phyloP scores from a whole-genome alignment of 2,329 filamentous ascomycete species.

The Rutstroemia sp. region DNA sequence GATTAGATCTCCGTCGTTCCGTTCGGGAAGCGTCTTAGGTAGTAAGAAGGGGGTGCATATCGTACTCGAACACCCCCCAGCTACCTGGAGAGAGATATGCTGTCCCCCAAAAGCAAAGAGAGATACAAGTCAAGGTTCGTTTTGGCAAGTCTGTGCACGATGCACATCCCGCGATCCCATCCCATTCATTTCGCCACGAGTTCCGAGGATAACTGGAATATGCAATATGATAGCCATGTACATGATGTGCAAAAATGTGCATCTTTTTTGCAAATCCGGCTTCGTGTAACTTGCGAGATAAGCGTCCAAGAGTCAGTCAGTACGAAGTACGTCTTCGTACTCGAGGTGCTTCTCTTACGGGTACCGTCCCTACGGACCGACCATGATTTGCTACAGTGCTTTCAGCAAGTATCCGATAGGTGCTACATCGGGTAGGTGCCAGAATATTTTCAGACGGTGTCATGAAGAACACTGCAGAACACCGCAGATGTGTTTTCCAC shows the following conservation, averaged over 20 bases:
- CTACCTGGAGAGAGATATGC: background rate
- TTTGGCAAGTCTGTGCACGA: constrained; percentile 2
- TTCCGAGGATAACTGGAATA: constrained; percentile 4
- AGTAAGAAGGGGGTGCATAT: background rate
- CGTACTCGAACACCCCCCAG: background rate
- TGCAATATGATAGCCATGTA: background rate
- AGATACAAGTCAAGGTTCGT: background rate
- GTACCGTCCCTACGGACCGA: constrained; percentile 11
- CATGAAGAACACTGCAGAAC: background rate
- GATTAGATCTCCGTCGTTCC: constrained; percentile 1
- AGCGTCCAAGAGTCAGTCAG: background rate
- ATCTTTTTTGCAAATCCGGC: background rate
- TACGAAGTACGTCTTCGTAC: background rate
- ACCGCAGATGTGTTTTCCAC: background rate
- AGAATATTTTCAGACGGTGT: background rate
- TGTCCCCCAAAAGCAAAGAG: background rate
- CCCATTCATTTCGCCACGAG: background rate
- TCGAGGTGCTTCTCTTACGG: background rate
- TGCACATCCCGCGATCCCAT: background rate
- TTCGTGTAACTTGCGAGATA: background rate
- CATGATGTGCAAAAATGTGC: background rate
- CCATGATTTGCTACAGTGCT: background rate
- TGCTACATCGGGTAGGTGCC: constrained; percentile 7
- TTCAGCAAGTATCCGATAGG: constrained; percentile 4
- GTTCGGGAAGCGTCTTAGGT: too few species aligned